phyloP scores from a whole-genome alignment of 208 protist species.

The Leishmania turanica region DNA sequence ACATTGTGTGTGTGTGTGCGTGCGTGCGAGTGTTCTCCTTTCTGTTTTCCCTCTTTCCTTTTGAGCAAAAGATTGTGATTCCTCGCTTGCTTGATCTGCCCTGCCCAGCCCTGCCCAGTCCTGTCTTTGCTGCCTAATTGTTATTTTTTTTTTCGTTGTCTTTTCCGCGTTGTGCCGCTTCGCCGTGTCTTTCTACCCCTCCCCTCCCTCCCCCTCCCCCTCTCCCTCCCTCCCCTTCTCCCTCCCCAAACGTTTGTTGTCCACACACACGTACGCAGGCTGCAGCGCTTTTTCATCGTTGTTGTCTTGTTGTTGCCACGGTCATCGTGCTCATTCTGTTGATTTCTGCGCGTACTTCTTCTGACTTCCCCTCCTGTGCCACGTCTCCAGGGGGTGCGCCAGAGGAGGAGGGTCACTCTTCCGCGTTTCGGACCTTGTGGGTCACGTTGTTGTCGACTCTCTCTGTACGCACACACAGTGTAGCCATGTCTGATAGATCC shows the following conservation, averaged over 20 bases:
- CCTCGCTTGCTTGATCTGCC: too few species aligned
- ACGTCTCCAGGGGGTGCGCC: too few species aligned
- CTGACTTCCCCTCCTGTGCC: background rate
- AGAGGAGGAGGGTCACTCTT: background rate
- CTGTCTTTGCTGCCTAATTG: background rate
- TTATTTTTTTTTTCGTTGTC: background rate
- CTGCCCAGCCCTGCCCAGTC: too few species aligned
- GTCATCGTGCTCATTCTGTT: background rate
- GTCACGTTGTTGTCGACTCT: background rate
- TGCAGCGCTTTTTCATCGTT: background rate
- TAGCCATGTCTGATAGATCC: slow-evolving; percentile 1
- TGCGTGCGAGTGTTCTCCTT: background rate
- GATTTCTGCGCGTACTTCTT: background rate
- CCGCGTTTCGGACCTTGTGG: background rate
- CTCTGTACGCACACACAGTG: background rate
- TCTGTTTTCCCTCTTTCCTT: background rate
- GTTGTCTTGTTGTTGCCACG: background rate
- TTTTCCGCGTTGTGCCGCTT: too few species aligned
- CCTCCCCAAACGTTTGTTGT: slow-evolving; percentile 5
- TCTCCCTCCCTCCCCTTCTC: background rate
- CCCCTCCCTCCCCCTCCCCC: too few species aligned
- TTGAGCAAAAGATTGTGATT: too few species aligned
- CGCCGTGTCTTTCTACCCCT: too few species aligned
- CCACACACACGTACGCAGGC: background rate
- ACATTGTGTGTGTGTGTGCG: background rate